Percentiles rank a stretch among this genome's conserved stretches.
Evolutionary conservation across 768 basidiomycete genomes (phyloP).

Genomic region (Chalciporus chontae): DNA sequence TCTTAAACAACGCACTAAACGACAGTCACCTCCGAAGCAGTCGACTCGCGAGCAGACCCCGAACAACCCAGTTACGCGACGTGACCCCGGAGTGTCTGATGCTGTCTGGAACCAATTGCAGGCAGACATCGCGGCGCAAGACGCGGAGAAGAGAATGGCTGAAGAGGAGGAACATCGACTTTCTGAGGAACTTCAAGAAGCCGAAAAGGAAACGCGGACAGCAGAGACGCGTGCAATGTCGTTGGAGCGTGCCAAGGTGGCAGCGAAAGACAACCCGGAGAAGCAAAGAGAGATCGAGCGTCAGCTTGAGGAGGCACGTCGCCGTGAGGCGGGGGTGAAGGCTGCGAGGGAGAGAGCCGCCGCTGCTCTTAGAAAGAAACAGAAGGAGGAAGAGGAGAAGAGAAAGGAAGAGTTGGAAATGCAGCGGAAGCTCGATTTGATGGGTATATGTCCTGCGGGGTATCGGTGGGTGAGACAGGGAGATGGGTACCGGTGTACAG

Average conservation of each 20-base stretch:
- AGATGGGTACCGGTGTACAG: conserved; percentile 45
- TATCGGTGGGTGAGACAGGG: conserved; percentile 42
- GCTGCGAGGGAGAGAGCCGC: conserved; percentile 24
- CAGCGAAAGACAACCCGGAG: conserved; percentile 18
- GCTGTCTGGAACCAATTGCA: conserved; percentile 51
- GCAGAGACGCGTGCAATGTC: conserved; percentile 10
- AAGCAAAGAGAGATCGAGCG: conserved; percentile 26
- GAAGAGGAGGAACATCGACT: conserved; percentile 20
- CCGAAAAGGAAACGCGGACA: conserved; percentile 7
- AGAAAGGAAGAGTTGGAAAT: conserved; percentile 24
- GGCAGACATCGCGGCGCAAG: conserved; percentile 28
- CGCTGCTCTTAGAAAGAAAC: conserved; percentile 30
- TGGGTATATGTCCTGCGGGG: conserved; percentile 50
- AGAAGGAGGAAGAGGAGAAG: conserved; percentile 38
- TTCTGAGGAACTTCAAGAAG: conserved; percentile 15
- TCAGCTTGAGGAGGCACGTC: conserved; percentile 26
- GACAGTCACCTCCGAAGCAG: not conserved
- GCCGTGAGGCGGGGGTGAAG: conserved; percentile 24
- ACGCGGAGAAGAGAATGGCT: conserved; percentile 16
- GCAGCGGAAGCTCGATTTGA: conserved; percentile 41
- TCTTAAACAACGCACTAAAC: not conserved
- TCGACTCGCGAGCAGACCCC: conserved; percentile 2
- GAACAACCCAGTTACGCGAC: conserved; percentile 15
- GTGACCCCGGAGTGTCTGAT: conserved; percentile 55
- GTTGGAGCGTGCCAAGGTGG: conserved; percentile 16